A percentile compares a stretch with the other conserved stretches of the same genome.
These are phyloP conservation scores for Dacryopinax spathularia DNA, from an alignment of 768 basidiomycete genomes.

Conservation along the genomic window DNA sequence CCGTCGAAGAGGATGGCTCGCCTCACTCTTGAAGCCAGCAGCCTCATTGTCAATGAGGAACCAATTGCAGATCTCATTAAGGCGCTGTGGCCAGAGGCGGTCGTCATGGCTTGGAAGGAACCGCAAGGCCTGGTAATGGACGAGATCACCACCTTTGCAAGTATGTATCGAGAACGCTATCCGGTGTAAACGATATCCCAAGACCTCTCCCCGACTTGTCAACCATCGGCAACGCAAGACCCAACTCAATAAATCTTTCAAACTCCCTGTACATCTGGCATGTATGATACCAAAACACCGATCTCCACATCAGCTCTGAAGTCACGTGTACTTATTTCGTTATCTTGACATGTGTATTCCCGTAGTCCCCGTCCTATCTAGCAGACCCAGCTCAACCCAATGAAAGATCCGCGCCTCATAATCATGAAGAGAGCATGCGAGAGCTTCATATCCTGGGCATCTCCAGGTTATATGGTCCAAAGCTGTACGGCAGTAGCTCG, in stretches of 20 bases:
- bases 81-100: not conserved
- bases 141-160: not conserved
- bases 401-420: too few relatives aligned
- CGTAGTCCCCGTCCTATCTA: too few relatives aligned
- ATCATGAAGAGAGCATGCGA: not conserved
- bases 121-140: not conserved
- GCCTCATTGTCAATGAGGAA: not conserved
- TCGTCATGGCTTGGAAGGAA: not conserved
- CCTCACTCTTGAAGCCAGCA: not conserved
- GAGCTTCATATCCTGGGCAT: slow-evolving; percentile 15
- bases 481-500: slow-evolving; percentile 68
- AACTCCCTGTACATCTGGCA: too few relatives aligned
- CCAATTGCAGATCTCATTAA: not conserved
- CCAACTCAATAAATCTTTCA: too few relatives aligned
- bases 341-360: too few relatives aligned
- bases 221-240: too few relatives aligned
- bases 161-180: not conserved
- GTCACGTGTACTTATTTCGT: too few relatives aligned
- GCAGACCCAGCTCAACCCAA: too few relatives aligned
- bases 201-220: too few relatives aligned
- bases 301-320: too few relatives aligned
- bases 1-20: not conserved
- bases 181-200: too few relatives aligned
- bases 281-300: too few relatives aligned
- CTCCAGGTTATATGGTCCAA: slow-evolving; percentile 74